Evolutionary conservation across 306 rosid genomes (phyloP), one percentile per base, ranked within the genome.

Genomic region (Sindora glabra): DNA sequence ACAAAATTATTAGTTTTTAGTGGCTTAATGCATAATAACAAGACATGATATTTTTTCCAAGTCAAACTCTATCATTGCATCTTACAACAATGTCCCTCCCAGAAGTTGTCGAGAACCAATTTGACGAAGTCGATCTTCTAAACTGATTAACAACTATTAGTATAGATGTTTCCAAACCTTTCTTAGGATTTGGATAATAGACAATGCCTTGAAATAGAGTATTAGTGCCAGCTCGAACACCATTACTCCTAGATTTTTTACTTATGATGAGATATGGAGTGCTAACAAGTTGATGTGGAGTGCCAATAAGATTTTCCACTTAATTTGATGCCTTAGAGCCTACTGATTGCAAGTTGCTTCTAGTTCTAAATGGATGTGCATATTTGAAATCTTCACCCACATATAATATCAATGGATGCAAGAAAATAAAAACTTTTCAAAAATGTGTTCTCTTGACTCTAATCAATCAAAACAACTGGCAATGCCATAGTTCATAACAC

Each of bases 101-200:
- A 68, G 21, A 50, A 17, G 83, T 58, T 37, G 56, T 12, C 1
- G 76, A 68, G 56, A 54, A 41, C 65, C 38, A 69, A 52, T 82
- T 89, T 27, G 86, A 79, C 60, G 67, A 27, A 70, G 80, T 89
- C 34, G 99, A 69, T 79, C 89, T 97, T 76, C 74, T 80, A 44
- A 89, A 69, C 75, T 89, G 96, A 75, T 86, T 82, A 18, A 89
- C 95, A 48, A 82, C 97, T 81, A 82, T 89, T 46, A 67, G 62
- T 45, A 89, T 86, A 45, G 99, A 84, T 33, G 87, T 65, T 81
- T 59, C 86, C 76, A 84, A 77, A 62, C 79, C 90, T 68, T 71
- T 75, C 75, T 67, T 82, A n/a, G 83, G 69, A 75, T 75, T 84
- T 51, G 56, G 73, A 59, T 81, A 65, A 61, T 46, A 58, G 77